Conservation (phyloP, 176 grass and related monocot species). For the Carex littledalei region DNA sequence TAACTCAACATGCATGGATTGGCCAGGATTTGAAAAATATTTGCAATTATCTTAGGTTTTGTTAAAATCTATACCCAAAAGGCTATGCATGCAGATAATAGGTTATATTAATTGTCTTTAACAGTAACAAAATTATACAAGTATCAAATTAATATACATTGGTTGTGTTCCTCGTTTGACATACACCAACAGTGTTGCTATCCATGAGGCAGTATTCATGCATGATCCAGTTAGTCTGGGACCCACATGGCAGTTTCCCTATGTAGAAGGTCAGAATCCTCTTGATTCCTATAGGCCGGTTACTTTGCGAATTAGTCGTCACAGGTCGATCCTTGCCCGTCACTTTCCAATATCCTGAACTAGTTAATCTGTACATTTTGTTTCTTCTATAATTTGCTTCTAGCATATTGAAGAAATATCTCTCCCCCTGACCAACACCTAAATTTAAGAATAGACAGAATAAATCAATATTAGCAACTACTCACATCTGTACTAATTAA, state of each 20-base stretch:
- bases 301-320: conserved; percentile 22
- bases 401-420: conserved; percentile 64
- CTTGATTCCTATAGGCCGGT: conserved; percentile 55
- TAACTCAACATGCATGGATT: not conserved
- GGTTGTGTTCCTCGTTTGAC: not conserved
- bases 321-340: conserved; percentile 55
- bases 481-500: not conserved
- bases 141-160: not conserved
- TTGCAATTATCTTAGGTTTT: not conserved
- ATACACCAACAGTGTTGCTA: not conserved
- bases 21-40: not conserved
- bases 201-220: conserved; percentile 70
- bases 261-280: conserved; percentile 53
- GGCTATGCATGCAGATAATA: not conserved
- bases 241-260: conserved; percentile 10
- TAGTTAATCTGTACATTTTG: conserved; percentile 15
- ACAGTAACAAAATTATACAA: not conserved
- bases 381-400: conserved; percentile 24
- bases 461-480: not conserved
- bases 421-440: conserved; percentile 43
- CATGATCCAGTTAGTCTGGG: conserved; percentile 67
- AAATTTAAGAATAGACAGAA: not conserved
- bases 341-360: conserved; percentile 58
- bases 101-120: not conserved
- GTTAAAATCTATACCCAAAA: not conserved